phyloP scores from a whole-genome alignment of 495 filamentous ascomycete species.

The Parathielavia appendiculata region DNA sequence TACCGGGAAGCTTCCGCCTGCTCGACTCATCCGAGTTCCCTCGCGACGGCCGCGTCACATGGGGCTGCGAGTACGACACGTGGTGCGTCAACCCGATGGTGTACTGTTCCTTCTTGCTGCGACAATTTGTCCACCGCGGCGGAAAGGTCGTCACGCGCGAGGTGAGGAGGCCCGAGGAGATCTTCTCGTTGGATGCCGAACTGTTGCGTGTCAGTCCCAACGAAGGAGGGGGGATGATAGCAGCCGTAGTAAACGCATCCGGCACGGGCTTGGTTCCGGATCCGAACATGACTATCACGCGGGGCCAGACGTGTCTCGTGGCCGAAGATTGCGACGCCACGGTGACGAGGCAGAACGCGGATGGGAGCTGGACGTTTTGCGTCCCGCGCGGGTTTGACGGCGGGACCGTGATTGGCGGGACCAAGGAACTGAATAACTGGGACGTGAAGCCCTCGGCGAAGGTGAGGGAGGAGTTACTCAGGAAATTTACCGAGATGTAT shows the following conservation, averaged over 20 bases:
- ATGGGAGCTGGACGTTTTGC: constrained; percentile 57
- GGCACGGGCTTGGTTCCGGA: constrained; percentile 56
- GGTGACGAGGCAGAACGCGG: constrained; percentile 54
- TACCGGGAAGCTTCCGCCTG: constrained; percentile 44
- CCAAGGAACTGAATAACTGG: constrained; percentile 56
- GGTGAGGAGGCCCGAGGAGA: constrained; percentile 45
- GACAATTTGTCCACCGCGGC: constrained; percentile 48
- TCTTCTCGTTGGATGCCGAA: too few species aligned
- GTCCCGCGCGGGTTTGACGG: constrained; percentile 56
- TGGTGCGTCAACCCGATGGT: constrained; percentile 59
- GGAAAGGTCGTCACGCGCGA: constrained; percentile 42
- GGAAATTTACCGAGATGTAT: constrained; percentile 36
- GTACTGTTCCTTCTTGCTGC: constrained; percentile 53
- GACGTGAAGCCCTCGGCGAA: constrained; percentile 44
- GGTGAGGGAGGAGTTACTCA: constrained; percentile 45
- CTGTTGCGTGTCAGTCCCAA: too few species aligned
- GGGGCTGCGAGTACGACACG: constrained; percentile 54
- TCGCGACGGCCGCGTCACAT: constrained; percentile 35
- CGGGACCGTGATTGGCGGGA: constrained; percentile 60
- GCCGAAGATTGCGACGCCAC: constrained; percentile 43
- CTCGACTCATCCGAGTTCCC: constrained; percentile 42
- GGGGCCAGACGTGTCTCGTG: constrained; percentile 46
- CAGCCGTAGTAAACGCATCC: constrained; percentile 54
- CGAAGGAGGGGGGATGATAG: constrained; percentile 38
- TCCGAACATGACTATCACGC: constrained; percentile 49